phyloP scores from a whole-genome alignment of 139 green algal genomes.

The Chlamydomonas eustigma region DNA sequence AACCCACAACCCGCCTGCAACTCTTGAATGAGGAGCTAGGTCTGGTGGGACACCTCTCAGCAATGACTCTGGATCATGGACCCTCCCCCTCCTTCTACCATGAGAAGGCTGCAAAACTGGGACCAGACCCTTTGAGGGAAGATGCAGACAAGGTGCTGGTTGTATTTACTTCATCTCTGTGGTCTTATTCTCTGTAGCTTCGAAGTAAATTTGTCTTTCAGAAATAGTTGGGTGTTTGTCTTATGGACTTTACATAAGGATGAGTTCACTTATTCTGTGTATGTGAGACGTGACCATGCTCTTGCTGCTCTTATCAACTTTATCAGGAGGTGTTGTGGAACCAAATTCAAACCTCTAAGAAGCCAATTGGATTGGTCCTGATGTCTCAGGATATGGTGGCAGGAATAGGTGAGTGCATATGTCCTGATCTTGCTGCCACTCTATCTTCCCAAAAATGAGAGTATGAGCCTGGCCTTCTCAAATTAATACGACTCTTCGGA shows the following conservation, averaged over 20 bases:
- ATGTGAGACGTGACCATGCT: neutral
- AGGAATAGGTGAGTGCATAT: constrained; percentile 45
- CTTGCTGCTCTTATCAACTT: constrained; percentile 1
- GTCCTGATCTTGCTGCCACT: no score
- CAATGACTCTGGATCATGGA: constrained; percentile 76
- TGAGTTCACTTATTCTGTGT: no score
- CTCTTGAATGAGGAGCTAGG: constrained; percentile 18
- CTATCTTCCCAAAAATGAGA: no score
- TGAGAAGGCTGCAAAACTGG: constrained; percentile 51
- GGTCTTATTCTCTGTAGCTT: no score
- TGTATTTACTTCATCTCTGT: no score
- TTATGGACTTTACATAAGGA: no score
- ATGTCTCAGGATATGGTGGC: constrained; percentile 82
- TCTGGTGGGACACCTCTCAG: constrained; percentile 62
- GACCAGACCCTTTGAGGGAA: constrained; percentile 70
- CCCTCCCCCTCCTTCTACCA: constrained; percentile 48
- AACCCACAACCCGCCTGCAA: constrained; percentile 52
- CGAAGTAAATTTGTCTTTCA: no score
- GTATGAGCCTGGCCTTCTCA: no score
- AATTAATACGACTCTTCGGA: no score
- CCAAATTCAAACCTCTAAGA: constrained; percentile 42
- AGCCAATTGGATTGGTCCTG: constrained; percentile 71
- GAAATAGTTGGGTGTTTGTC: no score
- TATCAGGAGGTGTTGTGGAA: constrained; percentile 30
- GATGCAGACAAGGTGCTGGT: constrained; percentile 52